Conservation (phyloP, 2,329 filamentous ascomycete species). For the Bipolaris cookei region DNA sequence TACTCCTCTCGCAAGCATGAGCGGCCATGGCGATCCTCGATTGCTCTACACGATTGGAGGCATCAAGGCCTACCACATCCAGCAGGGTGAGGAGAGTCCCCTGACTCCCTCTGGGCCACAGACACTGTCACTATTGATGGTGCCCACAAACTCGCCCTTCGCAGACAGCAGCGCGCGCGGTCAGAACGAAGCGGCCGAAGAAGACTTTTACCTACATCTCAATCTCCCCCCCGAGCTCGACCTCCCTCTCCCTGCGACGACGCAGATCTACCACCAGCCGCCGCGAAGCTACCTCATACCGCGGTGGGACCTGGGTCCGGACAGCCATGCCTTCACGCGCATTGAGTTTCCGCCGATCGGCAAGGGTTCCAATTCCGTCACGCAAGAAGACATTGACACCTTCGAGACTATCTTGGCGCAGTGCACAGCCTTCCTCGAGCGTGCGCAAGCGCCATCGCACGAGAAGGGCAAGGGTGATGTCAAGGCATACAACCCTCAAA, state of each 20-base stretch:
- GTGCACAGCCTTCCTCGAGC: conserved; percentile 93
- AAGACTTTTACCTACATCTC: conserved; percentile 97
- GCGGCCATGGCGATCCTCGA: conserved; percentile 61
- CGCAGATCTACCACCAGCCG: conserved; percentile 96
- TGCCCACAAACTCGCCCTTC: conserved; percentile 81
- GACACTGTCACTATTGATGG: conserved; percentile 93
- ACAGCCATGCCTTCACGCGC: conserved; percentile 87
- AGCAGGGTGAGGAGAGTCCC: conserved; percentile 81
- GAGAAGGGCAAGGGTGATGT: conserved; percentile 40
- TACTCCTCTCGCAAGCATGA: conserved; percentile 45
- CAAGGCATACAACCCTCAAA: conserved; percentile 75
- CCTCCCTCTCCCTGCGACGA: conserved; percentile 89
- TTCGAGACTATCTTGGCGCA: conserved; percentile 98
- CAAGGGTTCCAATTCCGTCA: conserved; percentile 66
- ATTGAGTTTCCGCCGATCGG: conserved; percentile 86
- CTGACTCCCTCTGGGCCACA: conserved; percentile 87
- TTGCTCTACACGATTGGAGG: conserved; percentile 71
- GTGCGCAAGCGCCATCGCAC: conserved; percentile 68
- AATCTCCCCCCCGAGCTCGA: conserved; percentile 95
- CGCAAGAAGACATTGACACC: conserved; percentile 92
- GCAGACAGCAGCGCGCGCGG: conserved; percentile 63
- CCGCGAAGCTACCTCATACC: conserved; percentile 93
- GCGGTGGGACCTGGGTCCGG: conserved; percentile 88
- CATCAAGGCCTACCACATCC: conserved; percentile 89
- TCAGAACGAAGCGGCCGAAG: conserved; percentile 60